phyloP scores from a whole-genome alignment of 192 early-diverging fungal species.

The Backusella macrospora region DNA sequence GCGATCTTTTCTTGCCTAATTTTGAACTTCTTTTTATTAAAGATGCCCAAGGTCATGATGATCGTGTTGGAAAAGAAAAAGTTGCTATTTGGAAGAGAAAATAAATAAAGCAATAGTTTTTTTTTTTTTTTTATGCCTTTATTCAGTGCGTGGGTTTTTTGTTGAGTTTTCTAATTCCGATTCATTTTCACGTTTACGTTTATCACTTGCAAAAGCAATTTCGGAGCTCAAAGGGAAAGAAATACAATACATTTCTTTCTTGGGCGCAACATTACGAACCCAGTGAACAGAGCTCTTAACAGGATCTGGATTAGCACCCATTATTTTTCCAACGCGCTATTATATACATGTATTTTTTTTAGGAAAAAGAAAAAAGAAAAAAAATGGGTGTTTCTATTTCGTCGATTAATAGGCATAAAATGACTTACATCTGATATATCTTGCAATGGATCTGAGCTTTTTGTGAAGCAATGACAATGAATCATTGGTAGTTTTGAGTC shows the following conservation, averaged over 20 bases:
- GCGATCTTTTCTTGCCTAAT: constrained; percentile 46
- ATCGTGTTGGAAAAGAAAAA: constrained; percentile 60
- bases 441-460: constrained; percentile 64
- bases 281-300: constrained; percentile 55
- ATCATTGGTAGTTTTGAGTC: constrained; percentile 74
- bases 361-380: too few relatives aligned
- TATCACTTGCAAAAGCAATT: constrained; percentile 67
- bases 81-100: constrained; percentile 67
- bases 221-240: constrained; percentile 78
- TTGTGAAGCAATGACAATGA: constrained; percentile 96
- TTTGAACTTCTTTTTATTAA: constrained; percentile 68
- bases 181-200: constrained; percentile 17
- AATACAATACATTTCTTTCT: constrained; percentile 98
- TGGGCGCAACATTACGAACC: constrained; percentile 95
- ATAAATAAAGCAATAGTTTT: constrained; percentile 28
- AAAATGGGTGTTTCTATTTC: background rate
- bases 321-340: constrained; percentile 53
- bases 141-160: constrained; percentile 18
- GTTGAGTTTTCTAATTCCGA: constrained; percentile 1
- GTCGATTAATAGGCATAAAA: background rate
- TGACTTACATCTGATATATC: constrained; percentile 17
- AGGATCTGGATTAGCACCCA: constrained; percentile 52
- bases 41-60: constrained; percentile 59
- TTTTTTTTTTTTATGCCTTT: background rate
- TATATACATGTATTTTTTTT: too few relatives aligned